Evolutionary conservation across 1,284 basidiomycete species (phyloP).

Genomic region (Gomphus bonarii): DNA sequence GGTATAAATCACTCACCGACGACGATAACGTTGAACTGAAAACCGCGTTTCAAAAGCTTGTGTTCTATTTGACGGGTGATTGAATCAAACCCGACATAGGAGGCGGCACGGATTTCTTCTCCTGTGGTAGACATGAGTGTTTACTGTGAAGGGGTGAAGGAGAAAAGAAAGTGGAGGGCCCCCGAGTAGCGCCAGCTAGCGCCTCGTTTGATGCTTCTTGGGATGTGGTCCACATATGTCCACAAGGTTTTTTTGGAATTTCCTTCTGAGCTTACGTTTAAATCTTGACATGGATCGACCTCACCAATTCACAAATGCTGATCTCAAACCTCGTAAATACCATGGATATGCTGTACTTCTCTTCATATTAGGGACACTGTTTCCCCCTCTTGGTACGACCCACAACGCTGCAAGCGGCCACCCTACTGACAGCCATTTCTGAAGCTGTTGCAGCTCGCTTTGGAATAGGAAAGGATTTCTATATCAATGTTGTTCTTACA

Average conservation of each 20-base stretch:
- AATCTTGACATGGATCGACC: slow-evolving; percentile 12
- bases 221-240: slow-evolving; percentile 1
- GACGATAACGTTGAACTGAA: slow-evolving; percentile 97
- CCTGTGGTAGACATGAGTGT: slow-evolving; percentile 30
- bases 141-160: slow-evolving; percentile 1
- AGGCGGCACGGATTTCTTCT: slow-evolving; percentile 79
- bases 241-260: not conserved
- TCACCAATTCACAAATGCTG: slow-evolving; percentile 35
- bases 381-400: slow-evolving; percentile 75
- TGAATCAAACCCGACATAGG: slow-evolving; percentile 91
- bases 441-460: slow-evolving; percentile 90
- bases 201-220: not conserved
- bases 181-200: not conserved
- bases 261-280: not conserved
- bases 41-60: slow-evolving; percentile 97
- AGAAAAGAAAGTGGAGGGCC: not conserved
- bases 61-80: slow-evolving; percentile 98
- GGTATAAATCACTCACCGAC: slow-evolving; percentile 55
- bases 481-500: slow-evolving; percentile 83
- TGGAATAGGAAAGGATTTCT: slow-evolving; percentile 88
- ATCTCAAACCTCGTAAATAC: slow-evolving; percentile 59
- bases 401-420: not conserved
- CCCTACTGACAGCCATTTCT: slow-evolving; percentile 11
- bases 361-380: slow-evolving; percentile 73
- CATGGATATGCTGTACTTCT: slow-evolving; percentile 81